Base-by-base conservation (phyloP, 352 stramenopile genomes). In the Blastocystis sp. region DNA sequence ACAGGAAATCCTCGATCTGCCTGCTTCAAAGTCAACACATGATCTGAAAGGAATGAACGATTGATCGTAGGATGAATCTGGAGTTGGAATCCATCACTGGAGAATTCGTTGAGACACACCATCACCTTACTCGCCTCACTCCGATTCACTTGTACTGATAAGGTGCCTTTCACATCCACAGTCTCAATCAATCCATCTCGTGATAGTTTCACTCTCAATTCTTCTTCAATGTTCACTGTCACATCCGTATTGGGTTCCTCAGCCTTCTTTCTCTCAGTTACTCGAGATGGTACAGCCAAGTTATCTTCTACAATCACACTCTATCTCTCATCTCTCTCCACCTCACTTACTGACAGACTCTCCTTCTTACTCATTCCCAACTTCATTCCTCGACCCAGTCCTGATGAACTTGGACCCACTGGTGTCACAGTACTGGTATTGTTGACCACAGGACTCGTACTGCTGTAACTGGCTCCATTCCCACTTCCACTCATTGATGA, bases 121-220 rank as follows among this genome's bases (percentile, higher is more conserved):
- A 16, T 52, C 54, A 85, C 73, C 6, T 29, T 12, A n/a, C 24
- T 19, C 32, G 73, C 54, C 29, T 78, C 73, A 14, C 35, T 19
- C 14, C 21, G 24, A 37, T 67, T 78, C 39, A 29, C 73, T 16
- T 43, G 58, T 54, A 85, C 54, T 19, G 43, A 77, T 43, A 85
- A 43, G 35, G 54, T 85, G n/a, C 73, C 73, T 43, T 85, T 85
- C 54, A 85, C 58, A 39, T 85, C 73, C 58, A 29, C 54, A 11
- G 24, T 85, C 54, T 85, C 58, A 43, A 85, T 85, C 32, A 73
- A 43, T 7, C 73, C 73, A 37, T 85, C 73, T 11, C 73, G 54
- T 39, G 73, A 85, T 39, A 85, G 54, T 29, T 67, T 73, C 54
- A 73, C 73, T 7, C 5, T 77, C 54, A 85, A 27, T n/a, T 67